Evolutionary conservation across 306 rosid species (phyloP).

Genomic region (Acmispon strigosus): DNA sequence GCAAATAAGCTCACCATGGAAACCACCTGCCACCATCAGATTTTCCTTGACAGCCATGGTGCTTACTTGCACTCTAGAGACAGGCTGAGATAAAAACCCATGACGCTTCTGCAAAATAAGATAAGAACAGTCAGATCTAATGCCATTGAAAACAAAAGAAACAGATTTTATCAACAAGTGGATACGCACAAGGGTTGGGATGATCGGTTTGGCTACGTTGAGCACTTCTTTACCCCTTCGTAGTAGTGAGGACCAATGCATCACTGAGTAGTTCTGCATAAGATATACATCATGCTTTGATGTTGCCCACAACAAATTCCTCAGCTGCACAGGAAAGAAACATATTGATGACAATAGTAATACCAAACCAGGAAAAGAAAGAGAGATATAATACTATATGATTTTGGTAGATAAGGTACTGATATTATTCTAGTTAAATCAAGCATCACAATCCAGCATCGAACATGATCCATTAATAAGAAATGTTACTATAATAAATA

Average conservation of each 20-base stretch:
- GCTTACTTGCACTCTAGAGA: slow-evolving; percentile 87
- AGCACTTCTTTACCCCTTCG: slow-evolving; percentile 73
- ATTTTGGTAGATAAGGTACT: background rate
- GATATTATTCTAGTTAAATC: background rate
- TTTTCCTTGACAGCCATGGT: slow-evolving; percentile 88
- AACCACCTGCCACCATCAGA: slow-evolving; percentile 85
- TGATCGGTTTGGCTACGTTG: slow-evolving; percentile 65
- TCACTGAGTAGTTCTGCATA: slow-evolving; percentile 84
- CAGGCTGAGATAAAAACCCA: slow-evolving; percentile 50
- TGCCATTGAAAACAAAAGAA: slow-evolving; percentile 4
- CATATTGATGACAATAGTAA: slow-evolving; percentile 23
- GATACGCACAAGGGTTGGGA: slow-evolving; percentile 57
- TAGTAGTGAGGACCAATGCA: slow-evolving; percentile 83
- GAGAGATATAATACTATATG: background rate
- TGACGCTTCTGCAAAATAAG: slow-evolving; percentile 39
- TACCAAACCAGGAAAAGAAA: background rate
- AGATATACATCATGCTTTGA: slow-evolving; percentile 95
- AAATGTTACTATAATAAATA: background rate
- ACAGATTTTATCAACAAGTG: background rate
- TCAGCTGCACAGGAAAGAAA: slow-evolving; percentile 53
- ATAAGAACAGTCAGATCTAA: background rate
- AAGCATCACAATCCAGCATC: slow-evolving; percentile 1
- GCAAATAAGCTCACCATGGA: slow-evolving; percentile 93
- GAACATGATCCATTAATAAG: background rate
- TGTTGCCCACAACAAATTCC: slow-evolving; percentile 89